Base-by-base conservation (phyloP, 768 basidiomycete species). In the Boletus tomentosulus region DNA sequence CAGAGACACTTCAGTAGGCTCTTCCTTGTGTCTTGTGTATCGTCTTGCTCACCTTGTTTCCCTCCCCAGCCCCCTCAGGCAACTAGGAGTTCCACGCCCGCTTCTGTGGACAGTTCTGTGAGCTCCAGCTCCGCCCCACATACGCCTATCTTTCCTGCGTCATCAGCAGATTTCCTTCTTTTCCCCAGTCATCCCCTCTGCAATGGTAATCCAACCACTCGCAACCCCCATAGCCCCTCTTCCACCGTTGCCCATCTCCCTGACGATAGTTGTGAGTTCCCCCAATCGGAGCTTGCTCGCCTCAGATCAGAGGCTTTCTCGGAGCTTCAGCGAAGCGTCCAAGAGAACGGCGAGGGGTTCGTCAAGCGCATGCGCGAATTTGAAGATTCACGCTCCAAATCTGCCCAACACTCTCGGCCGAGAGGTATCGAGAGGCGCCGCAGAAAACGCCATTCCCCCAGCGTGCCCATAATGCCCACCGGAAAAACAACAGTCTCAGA, bases 331-430 rank as follows among this genome's bases (percentile, higher is more conserved):
- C 74, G 77, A 61, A 86, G 80, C 57, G 75, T 89, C 22, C 74
- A 75, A 28, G 80, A 86, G 59, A 82, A 74, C 57, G 85, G 84
- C 19, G 86, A 89, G 59, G 81, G 83, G 7, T 76, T 89, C 46
- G 77, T 89, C 12, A 78, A 75, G 52, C 82, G 84, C 48, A 89
- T 89, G 87, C 84, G 84, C 51, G 82, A 87, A 58, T 85, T 83
- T 63, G 87, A 89, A 66, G 69, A 74, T 46, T 74, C 75, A 25
- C 74, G 81, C 51, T 78, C 78, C 35, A 70, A 71, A 54, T 71
- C 72, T 33, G 71, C 66, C 48, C 64, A 69, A 13, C 68, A 71
- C 52, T 67, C 67, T 34, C 74, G 73, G 41, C 67, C 72, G 50
- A 75, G 74, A 48, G 73, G 73, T 22, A 54, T 69, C 25, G 73